A percentile compares a stretch with the other conserved stretches of the same genome.
These are phyloP conservation scores for Hymenoscyphus salicellus DNA, from an alignment of 2,329 filamentous ascomycete species.

Conservation along the genomic window DNA sequence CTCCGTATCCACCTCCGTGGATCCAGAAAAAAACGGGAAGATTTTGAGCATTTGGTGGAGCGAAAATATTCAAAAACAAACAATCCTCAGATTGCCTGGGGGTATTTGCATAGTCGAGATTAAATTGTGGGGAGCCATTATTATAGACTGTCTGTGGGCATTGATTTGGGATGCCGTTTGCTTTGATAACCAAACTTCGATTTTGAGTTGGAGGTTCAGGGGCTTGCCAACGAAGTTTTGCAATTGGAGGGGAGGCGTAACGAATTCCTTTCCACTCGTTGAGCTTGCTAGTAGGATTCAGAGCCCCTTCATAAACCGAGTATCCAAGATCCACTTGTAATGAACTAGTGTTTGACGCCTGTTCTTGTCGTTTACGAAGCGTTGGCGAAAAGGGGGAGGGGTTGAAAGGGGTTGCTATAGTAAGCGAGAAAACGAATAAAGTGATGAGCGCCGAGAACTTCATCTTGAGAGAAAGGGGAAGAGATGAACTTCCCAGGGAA, in stretches of 20 bases:
- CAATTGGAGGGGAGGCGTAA: constrained; percentile 44
- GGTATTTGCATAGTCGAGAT: background rate
- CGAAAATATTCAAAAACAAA: constrained; percentile 45
- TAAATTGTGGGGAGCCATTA: background rate
- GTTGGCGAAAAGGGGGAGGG: background rate
- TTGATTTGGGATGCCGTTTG: constrained; percentile 16
- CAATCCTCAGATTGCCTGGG: constrained; percentile 33
- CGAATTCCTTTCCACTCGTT: constrained; percentile 35
- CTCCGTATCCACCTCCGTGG: constrained; percentile 48
- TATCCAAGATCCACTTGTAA: background rate
- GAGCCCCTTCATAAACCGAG: background rate
- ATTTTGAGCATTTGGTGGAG: constrained; percentile 40
- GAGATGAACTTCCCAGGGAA: background rate
- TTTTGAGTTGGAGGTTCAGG: constrained; percentile 36
- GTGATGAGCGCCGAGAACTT: background rate
- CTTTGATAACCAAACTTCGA: constrained; percentile 33
- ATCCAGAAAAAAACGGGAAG: constrained; percentile 49
- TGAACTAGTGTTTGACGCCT: background rate
- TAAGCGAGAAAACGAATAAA: background rate
- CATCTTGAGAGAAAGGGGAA: background rate
- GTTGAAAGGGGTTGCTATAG: background rate
- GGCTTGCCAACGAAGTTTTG: constrained; percentile 43
- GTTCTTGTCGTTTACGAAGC: background rate
- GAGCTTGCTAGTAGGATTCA: background rate
- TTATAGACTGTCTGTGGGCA: constrained; percentile 17